phyloP scores from a whole-genome alignment of 805 yeast species.

The Candida nanaspora region DNA sequence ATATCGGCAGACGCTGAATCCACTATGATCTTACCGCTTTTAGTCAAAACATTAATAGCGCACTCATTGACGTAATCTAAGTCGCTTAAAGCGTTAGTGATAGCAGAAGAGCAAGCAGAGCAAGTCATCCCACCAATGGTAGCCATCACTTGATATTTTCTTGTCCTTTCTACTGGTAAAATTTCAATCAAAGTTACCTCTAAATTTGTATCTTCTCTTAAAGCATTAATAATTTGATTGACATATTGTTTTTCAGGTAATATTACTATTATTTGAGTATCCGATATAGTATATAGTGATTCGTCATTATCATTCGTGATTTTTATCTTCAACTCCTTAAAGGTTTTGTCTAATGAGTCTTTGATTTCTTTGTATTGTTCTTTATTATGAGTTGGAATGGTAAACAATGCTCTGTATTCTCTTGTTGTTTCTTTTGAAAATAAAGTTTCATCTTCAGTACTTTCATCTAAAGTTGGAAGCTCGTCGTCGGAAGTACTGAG shows the following conservation, averaged over 20 bases:
- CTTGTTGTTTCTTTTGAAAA: slow-evolving; percentile 10
- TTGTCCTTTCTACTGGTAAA: slow-evolving; percentile 45
- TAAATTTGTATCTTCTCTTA: slow-evolving; percentile 42
- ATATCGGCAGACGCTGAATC: slow-evolving; percentile 31
- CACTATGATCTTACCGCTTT: slow-evolving; percentile 55
- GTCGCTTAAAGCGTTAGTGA: slow-evolving; percentile 37
- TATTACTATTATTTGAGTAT: slow-evolving; percentile 44
- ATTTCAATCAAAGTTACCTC: slow-evolving; percentile 50
- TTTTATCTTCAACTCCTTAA: not conserved
- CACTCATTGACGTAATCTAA: slow-evolving; percentile 47
- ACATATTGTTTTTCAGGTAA: slow-evolving; percentile 46
- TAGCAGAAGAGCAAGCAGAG: slow-evolving; percentile 56
- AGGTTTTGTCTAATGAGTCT: not conserved
- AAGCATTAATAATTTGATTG: slow-evolving; percentile 37
- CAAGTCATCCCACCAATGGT: slow-evolving; percentile 71
- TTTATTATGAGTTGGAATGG: slow-evolving; percentile 34
- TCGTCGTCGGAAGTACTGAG: slow-evolving; percentile 10
- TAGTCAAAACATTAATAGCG: slow-evolving; percentile 51
- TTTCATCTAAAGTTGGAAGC: slow-evolving; percentile 14
- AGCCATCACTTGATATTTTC: slow-evolving; percentile 47
- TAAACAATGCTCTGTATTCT: slow-evolving; percentile 42
- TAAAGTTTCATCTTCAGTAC: slow-evolving; percentile 8
- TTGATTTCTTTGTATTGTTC: not conserved
- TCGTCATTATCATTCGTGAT: slow-evolving; percentile 6
- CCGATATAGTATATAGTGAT: slow-evolving; percentile 30